Evolutionary conservation across 768 basidiomycete species (phyloP), one percentile per base, ranked within the genome.

Genomic region (Suillus paluster): DNA sequence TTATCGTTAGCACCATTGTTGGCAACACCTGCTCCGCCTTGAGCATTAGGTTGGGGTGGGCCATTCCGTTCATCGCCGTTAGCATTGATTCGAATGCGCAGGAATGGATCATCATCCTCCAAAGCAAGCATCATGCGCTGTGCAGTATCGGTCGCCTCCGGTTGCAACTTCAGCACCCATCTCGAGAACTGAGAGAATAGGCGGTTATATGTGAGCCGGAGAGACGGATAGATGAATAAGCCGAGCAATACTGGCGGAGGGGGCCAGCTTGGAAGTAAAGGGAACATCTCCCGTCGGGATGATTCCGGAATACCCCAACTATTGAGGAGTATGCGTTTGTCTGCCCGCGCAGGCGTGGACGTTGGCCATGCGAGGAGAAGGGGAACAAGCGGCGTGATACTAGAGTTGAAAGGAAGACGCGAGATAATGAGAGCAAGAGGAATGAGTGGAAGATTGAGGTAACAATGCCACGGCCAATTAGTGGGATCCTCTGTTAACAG

Each of bases 381-480:
- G 9, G 72, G 67, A 21, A 71, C 44, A 56, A 69, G 64, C 0
- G 68, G 72, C 0, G 74, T 64, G 15, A 74, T 59, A 19, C 64
- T 65, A 25, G 71, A 72, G 41, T 68, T 73, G 21, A 77, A 45
- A 59, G 81, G 79, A 46, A 86, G 80, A 44, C 89, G 86, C 36
- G 89, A 84, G 34, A 85, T 74, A 68, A 92, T 79, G 64, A 94
- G 86, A 30, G 83, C 80, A 48, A 91, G 71, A 0, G 92, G 90
- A 44, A 94, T 81, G 38, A 89, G 73, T 8, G 90, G 90, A 17
- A 94, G 85, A 71, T 92, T 88, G 70, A 91, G 71, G 75, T 83
- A 91, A 41, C 90, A 88, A 49, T 86, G 84, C 84, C 86, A 87
- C 1, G 89, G 87, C 92, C 92, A 94, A 58, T 87, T 84, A 44